These are phyloP conservation scores for Talaromyces ruber DNA, from an alignment of 495 filamentous ascomycete species.

Conservation along the genomic window DNA sequence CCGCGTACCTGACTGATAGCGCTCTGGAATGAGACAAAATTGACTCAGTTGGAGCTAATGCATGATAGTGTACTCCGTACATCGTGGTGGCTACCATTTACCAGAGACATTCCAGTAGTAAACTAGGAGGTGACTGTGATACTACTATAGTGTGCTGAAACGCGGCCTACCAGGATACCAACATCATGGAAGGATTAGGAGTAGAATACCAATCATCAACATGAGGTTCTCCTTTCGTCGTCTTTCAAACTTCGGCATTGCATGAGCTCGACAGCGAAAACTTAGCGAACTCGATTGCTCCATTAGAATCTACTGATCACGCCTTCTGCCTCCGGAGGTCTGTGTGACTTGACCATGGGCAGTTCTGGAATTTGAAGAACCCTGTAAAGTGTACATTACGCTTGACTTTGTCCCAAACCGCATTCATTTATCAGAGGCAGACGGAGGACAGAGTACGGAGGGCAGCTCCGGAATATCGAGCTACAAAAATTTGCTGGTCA, in stretches of 20 bases:
- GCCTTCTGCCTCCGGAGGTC: not conserved
- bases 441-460: not conserved
- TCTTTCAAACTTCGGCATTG: not conserved
- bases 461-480: not conserved
- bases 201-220: not conserved
- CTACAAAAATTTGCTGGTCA: not conserved
- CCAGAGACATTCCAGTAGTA: not conserved
- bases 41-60: not conserved
- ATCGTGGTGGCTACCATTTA: not conserved
- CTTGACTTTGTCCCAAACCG: not conserved
- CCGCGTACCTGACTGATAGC: not conserved
- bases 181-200: not conserved
- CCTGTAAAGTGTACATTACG: not conserved
- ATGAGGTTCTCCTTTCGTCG: not conserved
- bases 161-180: not conserved
- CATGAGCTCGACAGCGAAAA: not conserved
- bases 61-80: not conserved
- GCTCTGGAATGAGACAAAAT: not conserved
- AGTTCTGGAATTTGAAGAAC: not conserved
- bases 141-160: not conserved
- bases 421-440: not conserved
- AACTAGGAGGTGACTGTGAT: not conserved
- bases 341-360: not conserved
- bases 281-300: not conserved
- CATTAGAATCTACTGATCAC: too few relatives aligned